Conservation (phyloP, 352 stramenopile genomes). For the Globisporangium perplexum region DNA sequence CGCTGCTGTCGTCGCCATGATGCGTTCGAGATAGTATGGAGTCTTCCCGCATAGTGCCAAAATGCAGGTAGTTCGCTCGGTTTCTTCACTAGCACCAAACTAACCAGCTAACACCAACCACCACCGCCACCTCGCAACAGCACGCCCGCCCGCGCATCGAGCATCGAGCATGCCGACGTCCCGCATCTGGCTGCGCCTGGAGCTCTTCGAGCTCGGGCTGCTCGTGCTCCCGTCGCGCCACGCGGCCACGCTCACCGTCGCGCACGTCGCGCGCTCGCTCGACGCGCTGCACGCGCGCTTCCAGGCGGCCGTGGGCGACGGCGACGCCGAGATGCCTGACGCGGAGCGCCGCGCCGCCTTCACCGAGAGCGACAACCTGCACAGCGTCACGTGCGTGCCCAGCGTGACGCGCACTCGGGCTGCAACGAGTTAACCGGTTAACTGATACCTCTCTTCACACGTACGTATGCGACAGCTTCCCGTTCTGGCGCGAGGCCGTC, state of each 20-base stretch:
- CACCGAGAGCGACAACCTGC: slow-evolving; percentile 61
- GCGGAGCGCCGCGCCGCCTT: slow-evolving; percentile 14
- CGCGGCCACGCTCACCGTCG: slow-evolving; percentile 48
- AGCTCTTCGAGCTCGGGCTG: slow-evolving; percentile 83
- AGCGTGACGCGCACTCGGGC: not conserved
- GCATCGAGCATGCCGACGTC: slow-evolving; percentile 22
- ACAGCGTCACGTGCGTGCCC: slow-evolving; percentile 21
- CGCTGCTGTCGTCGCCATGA: slow-evolving; percentile 3
- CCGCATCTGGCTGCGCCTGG: slow-evolving; percentile 75
- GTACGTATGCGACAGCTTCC: slow-evolving; percentile 21
- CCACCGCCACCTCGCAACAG: not conserved
- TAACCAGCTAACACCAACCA: no score
- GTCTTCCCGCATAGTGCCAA: not conserved
- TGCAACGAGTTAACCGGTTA: not conserved
- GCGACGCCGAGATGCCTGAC: slow-evolving; percentile 37
- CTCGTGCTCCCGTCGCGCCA: slow-evolving; percentile 71
- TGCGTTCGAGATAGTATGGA: no score
- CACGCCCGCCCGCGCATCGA: no score
- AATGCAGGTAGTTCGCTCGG: not conserved
- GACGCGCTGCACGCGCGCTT: slow-evolving; percentile 50
- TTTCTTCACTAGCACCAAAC: not conserved
- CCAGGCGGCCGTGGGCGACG: slow-evolving; percentile 10
- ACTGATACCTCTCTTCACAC: not conserved
- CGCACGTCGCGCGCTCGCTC: slow-evolving; percentile 55
- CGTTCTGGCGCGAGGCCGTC: slow-evolving; percentile 60